Evolutionary conservation across 441 rosid genomes (phyloP).

Genomic region (Syzygium syzygioides): DNA sequence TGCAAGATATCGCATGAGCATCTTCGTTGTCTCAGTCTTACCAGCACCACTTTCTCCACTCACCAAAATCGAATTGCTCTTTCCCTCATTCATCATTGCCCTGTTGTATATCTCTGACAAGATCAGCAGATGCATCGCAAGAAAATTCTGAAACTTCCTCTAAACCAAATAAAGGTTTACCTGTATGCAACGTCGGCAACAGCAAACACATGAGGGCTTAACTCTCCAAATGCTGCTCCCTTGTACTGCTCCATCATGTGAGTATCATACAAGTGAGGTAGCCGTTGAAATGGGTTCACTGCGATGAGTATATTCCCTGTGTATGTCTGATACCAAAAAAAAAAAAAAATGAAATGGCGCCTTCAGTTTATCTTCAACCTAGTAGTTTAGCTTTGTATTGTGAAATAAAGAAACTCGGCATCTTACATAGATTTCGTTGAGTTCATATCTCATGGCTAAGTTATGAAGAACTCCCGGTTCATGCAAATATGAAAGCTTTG

Average conservation of each 20-base stretch:
- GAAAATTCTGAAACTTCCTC: neutral
- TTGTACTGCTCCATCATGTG: slow-evolving; percentile 99
- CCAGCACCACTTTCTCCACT: slow-evolving; percentile 99
- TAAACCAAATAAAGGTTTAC: slow-evolving; percentile 22
- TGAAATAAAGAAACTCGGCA: neutral
- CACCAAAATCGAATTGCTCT: slow-evolving; percentile 97
- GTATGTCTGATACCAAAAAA: slow-evolving; percentile 60
- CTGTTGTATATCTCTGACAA: slow-evolving; percentile 30
- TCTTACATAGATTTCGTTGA: slow-evolving; percentile 95
- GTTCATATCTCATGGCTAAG: slow-evolving; percentile 89
- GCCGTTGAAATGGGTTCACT: slow-evolving; percentile 95
- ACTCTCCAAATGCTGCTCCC: slow-evolving; percentile 97
- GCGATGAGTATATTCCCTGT: slow-evolving; percentile 99
- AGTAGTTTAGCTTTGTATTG: neutral
- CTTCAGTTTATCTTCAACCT: neutral
- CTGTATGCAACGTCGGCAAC: slow-evolving; percentile 96
- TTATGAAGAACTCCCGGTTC: slow-evolving; percentile 98
- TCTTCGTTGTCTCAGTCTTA: slow-evolving; percentile 99
- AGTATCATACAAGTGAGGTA: slow-evolving; percentile 95
- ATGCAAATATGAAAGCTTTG: slow-evolving; percentile 96
- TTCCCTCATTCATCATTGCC: slow-evolving; percentile 97
- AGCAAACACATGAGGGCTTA: slow-evolving; percentile 98
- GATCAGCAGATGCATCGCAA: neutral
- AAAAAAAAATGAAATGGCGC: neutral
- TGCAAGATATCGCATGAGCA: slow-evolving; percentile 99